Evolutionary conservation across 495 filamentous ascomycete species (phyloP).

Genomic region (Oidiodendron maius): DNA sequence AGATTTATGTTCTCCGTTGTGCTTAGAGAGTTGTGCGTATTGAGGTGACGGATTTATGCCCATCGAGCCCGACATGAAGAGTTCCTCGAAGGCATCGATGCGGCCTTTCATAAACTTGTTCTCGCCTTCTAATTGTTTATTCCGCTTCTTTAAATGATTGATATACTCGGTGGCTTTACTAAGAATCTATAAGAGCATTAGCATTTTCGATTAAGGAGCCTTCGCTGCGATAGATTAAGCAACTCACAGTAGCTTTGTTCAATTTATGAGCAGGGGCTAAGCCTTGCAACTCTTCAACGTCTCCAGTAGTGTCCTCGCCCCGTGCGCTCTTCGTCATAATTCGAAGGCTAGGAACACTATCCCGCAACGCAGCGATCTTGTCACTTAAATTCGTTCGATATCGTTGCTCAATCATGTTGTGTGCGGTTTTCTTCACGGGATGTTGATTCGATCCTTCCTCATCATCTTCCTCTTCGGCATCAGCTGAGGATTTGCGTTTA

Average conservation of each 20-base stretch:
- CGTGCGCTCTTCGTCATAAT: slow-evolving; percentile 62
- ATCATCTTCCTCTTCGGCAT: slow-evolving; percentile 44
- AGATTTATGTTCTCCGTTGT: slow-evolving; percentile 26
- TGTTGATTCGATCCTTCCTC: slow-evolving; percentile 28
- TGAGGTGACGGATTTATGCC: slow-evolving; percentile 40
- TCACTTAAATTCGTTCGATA: slow-evolving; percentile 96
- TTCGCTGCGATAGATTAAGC: neutral
- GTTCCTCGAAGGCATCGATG: slow-evolving; percentile 62
- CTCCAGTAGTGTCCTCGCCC: slow-evolving; percentile 62
- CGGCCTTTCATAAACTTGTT: slow-evolving; percentile 68
- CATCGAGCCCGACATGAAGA: slow-evolving; percentile 56
- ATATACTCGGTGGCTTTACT: slow-evolving; percentile 97
- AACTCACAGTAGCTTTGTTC: slow-evolving; percentile 82
- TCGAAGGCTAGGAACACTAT: slow-evolving; percentile 82
- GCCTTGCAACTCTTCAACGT: slow-evolving; percentile 73
- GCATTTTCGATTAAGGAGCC: neutral
- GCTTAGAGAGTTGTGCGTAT: slow-evolving; percentile 41
- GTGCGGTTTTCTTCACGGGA: slow-evolving; percentile 87
- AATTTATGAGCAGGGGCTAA: slow-evolving; percentile 80
- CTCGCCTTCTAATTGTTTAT: slow-evolving; percentile 73
- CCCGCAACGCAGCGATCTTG: slow-evolving; percentile 86
- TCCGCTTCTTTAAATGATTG: slow-evolving; percentile 83
- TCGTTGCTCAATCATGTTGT: slow-evolving; percentile 96
- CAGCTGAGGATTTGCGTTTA: slow-evolving; percentile 61
- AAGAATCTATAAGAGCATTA: slow-evolving; percentile 45